Evolutionary conservation across 2,329 filamentous ascomycete species (phyloP), one percentile per base, ranked within the genome.

Genomic region (Colletotrichum paranaense): DNA sequence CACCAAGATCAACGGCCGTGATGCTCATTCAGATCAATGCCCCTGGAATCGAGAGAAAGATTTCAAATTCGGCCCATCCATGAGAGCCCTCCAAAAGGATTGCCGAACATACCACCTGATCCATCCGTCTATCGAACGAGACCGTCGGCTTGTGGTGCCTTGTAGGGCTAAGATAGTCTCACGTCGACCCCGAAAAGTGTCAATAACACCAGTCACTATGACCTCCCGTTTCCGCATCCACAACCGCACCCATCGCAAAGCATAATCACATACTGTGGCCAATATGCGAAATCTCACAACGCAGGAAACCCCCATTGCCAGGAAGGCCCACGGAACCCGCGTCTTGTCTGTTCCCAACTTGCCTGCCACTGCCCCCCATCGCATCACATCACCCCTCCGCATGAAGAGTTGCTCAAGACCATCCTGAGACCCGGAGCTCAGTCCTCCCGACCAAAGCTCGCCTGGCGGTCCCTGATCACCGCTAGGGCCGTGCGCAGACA

Each of bases 401-500:
- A 53, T 42, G 53, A 67, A 69, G 30, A 5, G 19, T 22, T 30
- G 19, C 52, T 49, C 66, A 69, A 57, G 66, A 64, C 59, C 49
- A 71, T 70, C 67, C 71, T 73, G 71, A 73, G 71, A 73, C 71
- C 67, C 60, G 67, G 71, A 73, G 67, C 67, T 58, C 67, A 62
- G 14, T 22, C 55, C 46, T 73, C 67, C 71, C 67, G 71, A 56
- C 46, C 35, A 57, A 19, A 53, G 59, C 24, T 62, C 60, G 46
- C 8, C 42, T 35, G 42, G 49, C 56, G 32, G 56, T 65, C 46
- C 62, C 56, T 66, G 71, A 73, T 71, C 71, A 62, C 22, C 46
- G 12, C 49, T 60, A 24, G 62, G 59, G 67, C 67, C 71, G 71
- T 66, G 71, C 71, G 49, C 49, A 26, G 42, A 49, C 46, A 14